A percentile compares a stretch with the other conserved stretches of the same genome.
Evolutionary conservation across 1,139 yeast species (phyloP).

Genomic region (Pichia sp.): DNA sequence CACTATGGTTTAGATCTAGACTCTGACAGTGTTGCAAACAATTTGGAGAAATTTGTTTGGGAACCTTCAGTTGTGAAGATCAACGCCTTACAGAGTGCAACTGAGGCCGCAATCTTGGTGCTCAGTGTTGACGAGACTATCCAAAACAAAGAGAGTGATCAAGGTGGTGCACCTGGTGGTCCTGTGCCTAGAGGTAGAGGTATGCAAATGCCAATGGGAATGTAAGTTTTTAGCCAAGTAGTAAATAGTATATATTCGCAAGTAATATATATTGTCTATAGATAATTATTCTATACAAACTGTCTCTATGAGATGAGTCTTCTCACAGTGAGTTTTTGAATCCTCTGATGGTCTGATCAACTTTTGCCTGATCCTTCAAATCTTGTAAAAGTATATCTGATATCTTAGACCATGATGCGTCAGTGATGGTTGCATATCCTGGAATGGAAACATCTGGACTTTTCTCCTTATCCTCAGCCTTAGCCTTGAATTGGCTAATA

Average conservation of each 20-base stretch:
- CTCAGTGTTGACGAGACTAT: constrained; percentile 95
- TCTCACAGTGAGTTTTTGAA: constrained; percentile 17
- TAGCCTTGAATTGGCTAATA: constrained; percentile 26
- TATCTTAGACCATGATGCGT: constrained; percentile 25
- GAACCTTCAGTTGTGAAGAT: constrained; percentile 93
- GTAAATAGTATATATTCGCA: background rate
- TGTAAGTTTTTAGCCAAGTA: constrained; percentile 9
- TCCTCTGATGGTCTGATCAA: constrained; percentile 17
- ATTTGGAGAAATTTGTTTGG: constrained; percentile 88
- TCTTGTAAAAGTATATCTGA: constrained; percentile 22
- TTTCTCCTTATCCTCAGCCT: constrained; percentile 1
- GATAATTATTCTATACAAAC: background rate
- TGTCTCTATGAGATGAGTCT: background rate
- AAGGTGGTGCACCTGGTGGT: constrained; percentile 26
- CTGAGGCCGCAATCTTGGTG: constrained; percentile 94
- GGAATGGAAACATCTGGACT: background rate
- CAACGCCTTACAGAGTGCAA: constrained; percentile 91
- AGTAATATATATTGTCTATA: background rate
- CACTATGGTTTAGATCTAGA: constrained; percentile 94
- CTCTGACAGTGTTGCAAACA: constrained; percentile 76
- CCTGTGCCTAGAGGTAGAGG: constrained; percentile 61
- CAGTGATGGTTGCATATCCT: background rate
- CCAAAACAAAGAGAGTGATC: constrained; percentile 62
- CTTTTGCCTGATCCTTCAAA: constrained; percentile 18
- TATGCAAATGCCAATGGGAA: constrained; percentile 35